Conservation (phyloP, 768 basidiomycete species). For the Pisolithus sp. region DNA sequence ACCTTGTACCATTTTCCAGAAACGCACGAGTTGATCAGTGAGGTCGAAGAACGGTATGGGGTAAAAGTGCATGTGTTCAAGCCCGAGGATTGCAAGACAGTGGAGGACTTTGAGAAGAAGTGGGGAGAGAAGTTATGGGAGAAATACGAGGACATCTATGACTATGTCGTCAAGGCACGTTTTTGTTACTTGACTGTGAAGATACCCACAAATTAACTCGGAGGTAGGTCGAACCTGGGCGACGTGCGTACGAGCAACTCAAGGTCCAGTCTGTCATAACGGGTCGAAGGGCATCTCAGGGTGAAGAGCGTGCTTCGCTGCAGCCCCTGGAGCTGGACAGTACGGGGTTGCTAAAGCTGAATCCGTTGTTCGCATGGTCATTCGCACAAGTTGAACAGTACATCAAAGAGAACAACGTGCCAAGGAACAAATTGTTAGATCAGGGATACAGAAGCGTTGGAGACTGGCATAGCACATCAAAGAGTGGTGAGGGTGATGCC, state of each 20-base stretch:
- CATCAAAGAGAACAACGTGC: conserved; percentile 73
- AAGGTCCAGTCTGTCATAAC: conserved; percentile 85
- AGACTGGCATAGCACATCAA: conserved; percentile 94
- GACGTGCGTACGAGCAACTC: conserved; percentile 76
- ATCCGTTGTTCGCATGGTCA: conserved; percentile 87
- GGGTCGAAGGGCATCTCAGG: conserved; percentile 91
- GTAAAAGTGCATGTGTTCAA: conserved; percentile 69
- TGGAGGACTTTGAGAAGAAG: conserved; percentile 69
- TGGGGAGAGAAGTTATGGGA: conserved; percentile 86
- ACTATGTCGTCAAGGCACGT: conserved; percentile 84
- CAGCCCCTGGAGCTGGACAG: conserved; percentile 86
- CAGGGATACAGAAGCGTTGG: conserved; percentile 95
- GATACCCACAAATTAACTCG: not conserved
- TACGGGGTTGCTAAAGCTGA: conserved; percentile 88
- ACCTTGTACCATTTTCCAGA: conserved; percentile 94
- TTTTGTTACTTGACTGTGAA: not conserved
- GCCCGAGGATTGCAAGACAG: conserved; percentile 63
- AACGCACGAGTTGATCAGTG: conserved; percentile 82
- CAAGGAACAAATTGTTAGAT: conserved; percentile 79
- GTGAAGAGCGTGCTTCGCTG: conserved; percentile 77
- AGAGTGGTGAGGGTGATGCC: conserved; percentile 56
- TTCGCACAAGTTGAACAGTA: conserved; percentile 83
- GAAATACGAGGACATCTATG: conserved; percentile 79
- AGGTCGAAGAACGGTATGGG: conserved; percentile 73
- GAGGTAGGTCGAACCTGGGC: conserved; percentile 83